A percentile compares a stretch with the other conserved stretches of the same genome.
Conservation (phyloP, 768 basidiomycete species). For the Suillus hirtellus region DNA sequence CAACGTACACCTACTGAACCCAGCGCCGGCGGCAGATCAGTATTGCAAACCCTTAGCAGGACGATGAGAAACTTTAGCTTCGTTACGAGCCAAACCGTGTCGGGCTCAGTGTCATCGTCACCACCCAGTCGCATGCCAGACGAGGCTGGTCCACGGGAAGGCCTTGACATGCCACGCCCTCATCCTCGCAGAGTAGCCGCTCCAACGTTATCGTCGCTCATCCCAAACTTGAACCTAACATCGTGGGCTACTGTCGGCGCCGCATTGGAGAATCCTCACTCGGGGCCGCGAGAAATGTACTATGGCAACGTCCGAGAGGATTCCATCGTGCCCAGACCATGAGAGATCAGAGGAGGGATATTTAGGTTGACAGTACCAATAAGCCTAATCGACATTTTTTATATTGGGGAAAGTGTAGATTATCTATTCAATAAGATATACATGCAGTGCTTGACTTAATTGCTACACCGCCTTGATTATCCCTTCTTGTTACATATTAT, state of each 20-base stretch:
- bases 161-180: slow-evolving; percentile 15
- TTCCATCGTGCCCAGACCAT: slow-evolving; percentile 23
- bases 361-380: slow-evolving; percentile 14
- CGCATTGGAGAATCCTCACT: slow-evolving; percentile 18
- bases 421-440: background rate
- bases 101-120: slow-evolving; percentile 21
- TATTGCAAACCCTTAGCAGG: slow-evolving; percentile 54
- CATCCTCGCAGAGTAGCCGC: slow-evolving; percentile 25
- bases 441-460: background rate
- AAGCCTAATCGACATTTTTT: background rate
- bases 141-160: slow-evolving; percentile 9
- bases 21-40: slow-evolving; percentile 33
- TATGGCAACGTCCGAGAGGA: slow-evolving; percentile 20
- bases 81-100: slow-evolving; percentile 30
- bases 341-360: slow-evolving; percentile 25
- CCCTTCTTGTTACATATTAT: background rate
- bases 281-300: slow-evolving; percentile 1
- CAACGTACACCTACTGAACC: slow-evolving; percentile 20
- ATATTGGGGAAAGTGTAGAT: background rate
- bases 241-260: slow-evolving; percentile 35
- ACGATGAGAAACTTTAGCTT: slow-evolving; percentile 53
- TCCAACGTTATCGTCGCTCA: slow-evolving; percentile 27
- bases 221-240: slow-evolving; percentile 31
- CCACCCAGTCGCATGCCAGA: slow-evolving; percentile 10
- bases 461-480: background rate